Percentiles rank a stretch among this genome's conserved stretches.
Evolutionary conservation across 306 rosid genomes (phyloP).

Genomic region (Geum urbanum): DNA sequence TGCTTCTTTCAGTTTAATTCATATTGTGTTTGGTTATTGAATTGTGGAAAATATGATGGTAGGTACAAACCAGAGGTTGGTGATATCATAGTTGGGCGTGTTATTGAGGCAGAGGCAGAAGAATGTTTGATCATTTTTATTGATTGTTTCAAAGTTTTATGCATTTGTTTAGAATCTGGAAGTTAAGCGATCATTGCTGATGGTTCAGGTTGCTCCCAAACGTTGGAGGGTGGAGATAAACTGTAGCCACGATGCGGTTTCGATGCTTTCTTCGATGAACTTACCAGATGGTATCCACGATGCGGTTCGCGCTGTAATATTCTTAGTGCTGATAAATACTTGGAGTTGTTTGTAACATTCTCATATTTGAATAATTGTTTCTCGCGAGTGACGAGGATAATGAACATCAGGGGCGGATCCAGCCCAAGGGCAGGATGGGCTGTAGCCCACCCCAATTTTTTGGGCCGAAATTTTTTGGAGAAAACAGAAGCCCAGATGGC

Average conservation of each 20-base stretch:
- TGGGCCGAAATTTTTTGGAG: too few species aligned
- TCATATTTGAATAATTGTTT: too few species aligned
- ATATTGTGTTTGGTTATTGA: neutral
- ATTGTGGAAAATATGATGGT: neutral
- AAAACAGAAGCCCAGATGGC: too few species aligned
- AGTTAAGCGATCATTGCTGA: neutral
- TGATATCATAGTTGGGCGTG: constrained; percentile 82
- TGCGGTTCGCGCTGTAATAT: too few species aligned
- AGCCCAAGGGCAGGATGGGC: too few species aligned
- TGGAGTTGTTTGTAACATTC: too few species aligned
- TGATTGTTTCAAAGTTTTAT: neutral
- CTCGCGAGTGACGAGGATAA: too few species aligned
- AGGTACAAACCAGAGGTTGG: constrained; percentile 97
- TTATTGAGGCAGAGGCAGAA: constrained; percentile 55
- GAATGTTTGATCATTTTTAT: neutral
- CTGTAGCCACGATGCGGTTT: constrained; percentile 69
- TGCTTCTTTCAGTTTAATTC: neutral
- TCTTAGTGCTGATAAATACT: neutral
- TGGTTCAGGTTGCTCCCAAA: constrained; percentile 70
- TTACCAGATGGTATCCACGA: constrained; percentile 93
- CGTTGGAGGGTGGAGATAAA: constrained; percentile 91
- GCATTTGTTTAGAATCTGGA: neutral
- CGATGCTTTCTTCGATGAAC: constrained; percentile 97
- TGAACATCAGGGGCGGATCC: too few species aligned
- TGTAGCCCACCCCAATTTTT: too few species aligned